Evolutionary conservation across 371 early-diverging fungal genomes (phyloP).

Genomic region (Rhizopus delemar): DNA sequence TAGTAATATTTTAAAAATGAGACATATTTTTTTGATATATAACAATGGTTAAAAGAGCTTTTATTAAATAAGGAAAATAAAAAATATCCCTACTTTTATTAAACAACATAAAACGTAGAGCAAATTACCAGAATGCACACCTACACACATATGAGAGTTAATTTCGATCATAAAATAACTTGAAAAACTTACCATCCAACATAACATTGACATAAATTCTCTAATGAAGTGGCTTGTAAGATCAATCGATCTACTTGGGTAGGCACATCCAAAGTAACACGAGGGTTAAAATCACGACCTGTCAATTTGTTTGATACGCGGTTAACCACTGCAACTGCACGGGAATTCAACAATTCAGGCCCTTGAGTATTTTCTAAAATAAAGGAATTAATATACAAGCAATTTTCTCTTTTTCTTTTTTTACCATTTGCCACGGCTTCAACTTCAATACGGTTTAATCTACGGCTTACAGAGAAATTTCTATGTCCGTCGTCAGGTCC

Average conservation of each 20-base stretch:
- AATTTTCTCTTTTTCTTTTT: neutral
- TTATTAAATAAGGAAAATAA: neutral
- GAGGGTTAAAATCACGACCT: slow-evolving; percentile 90
- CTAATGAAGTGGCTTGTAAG: slow-evolving; percentile 89
- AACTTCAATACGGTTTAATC: slow-evolving; percentile 49
- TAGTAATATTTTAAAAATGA: too few relatives aligned
- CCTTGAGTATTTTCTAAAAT: slow-evolving; percentile 46
- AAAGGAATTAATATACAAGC: neutral
- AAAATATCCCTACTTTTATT: neutral
- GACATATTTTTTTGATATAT: too few relatives aligned
- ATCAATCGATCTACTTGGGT: slow-evolving; percentile 94
- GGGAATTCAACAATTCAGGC: slow-evolving; percentile 53
- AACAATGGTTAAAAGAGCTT: too few relatives aligned
- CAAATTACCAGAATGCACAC: slow-evolving; percentile 20
- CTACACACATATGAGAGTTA: slow-evolving; percentile 1
- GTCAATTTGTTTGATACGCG: slow-evolving; percentile 80
- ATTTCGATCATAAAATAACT: neutral
- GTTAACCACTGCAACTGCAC: slow-evolving; percentile 63
- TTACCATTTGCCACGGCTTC: slow-evolving; percentile 55
- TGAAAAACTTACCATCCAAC: slow-evolving; percentile 88
- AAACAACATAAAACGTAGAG: neutral
- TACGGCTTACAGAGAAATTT: slow-evolving; percentile 50
- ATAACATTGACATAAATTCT: slow-evolving; percentile 95
- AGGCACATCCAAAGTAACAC: slow-evolving; percentile 78
- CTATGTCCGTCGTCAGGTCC: slow-evolving; percentile 47